Percentiles rank a stretch among this genome's conserved stretches.
Conservation (phyloP, 768 basidiomycete species). For the Tremella fuciformis region DNA sequence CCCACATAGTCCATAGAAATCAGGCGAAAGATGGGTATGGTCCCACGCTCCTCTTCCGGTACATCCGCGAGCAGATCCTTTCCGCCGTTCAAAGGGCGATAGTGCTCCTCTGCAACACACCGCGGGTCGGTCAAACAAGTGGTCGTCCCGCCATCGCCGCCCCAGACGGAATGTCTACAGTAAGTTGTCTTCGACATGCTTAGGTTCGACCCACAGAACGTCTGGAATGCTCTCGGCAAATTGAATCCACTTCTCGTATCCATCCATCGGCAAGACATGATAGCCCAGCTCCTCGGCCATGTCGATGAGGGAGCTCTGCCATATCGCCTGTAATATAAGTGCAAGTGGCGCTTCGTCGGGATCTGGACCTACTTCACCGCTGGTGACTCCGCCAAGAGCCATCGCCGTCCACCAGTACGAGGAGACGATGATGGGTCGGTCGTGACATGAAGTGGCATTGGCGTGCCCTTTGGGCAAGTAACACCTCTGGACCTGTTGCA, state of each 20-base stretch:
- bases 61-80: constrained; percentile 33
- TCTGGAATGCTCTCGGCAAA: constrained; percentile 48
- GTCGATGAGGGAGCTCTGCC: too few relatives aligned
- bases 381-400: constrained; percentile 20
- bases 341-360: too few relatives aligned
- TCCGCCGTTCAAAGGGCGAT: constrained; percentile 26
- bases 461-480: constrained; percentile 25
- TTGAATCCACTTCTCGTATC: constrained; percentile 42
- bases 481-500: constrained; percentile 25
- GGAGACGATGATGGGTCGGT: constrained; percentile 34
- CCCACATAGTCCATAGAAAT: constrained; percentile 47
- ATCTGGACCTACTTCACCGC: constrained; percentile 35
- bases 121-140: constrained; percentile 46
- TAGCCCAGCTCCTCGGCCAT: constrained; percentile 19
- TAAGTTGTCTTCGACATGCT: background rate
- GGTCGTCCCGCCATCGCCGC: constrained; percentile 31
- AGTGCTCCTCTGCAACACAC: constrained; percentile 43
- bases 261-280: constrained; percentile 26
- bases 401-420: constrained; percentile 45
- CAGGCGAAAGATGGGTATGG: constrained; percentile 46
- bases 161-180: constrained; percentile 36
- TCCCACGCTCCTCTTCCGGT: constrained; percentile 44
- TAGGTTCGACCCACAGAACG: constrained; percentile 36
- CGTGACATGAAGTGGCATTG: constrained; percentile 24
- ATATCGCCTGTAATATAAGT: too few relatives aligned